phyloP scores from a whole-genome alignment of 257 asterid genomes.

The Lithospermum erythrorhizon region DNA sequence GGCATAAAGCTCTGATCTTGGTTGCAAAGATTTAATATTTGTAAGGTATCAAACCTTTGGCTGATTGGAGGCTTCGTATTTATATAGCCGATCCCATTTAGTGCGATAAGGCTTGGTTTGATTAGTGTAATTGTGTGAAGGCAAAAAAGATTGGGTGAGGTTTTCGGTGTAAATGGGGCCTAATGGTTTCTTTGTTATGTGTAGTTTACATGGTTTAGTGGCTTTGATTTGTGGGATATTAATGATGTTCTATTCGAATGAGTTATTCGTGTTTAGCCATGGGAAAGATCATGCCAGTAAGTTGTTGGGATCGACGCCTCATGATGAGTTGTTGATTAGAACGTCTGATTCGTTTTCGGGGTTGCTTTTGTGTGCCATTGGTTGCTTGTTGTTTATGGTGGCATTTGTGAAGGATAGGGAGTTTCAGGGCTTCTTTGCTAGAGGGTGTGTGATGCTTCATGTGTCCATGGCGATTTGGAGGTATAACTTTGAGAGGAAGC shows the following conservation, averaged over 20 bases:
- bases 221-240: constrained; percentile 72
- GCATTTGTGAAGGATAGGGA: constrained; percentile 86
- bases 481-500: constrained; percentile 65
- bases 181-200: constrained; percentile 56
- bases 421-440: constrained; percentile 66
- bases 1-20: constrained; percentile 18
- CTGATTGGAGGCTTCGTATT: too few relatives aligned
- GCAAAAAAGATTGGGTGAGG: not conserved
- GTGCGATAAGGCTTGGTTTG: too few relatives aligned
- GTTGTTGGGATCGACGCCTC: constrained; percentile 76
- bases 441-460: constrained; percentile 75
- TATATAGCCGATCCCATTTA: too few relatives aligned
- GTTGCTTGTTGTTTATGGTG: constrained; percentile 80
- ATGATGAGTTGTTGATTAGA: constrained; percentile 74
- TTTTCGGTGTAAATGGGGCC: constrained; percentile 78
- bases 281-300: constrained; percentile 74
- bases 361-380: constrained; percentile 61
- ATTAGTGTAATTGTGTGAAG: too few relatives aligned
- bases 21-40: constrained; percentile 4
- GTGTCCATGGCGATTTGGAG: constrained; percentile 87
- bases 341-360: constrained; percentile 94
- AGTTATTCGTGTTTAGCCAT: constrained; percentile 63
- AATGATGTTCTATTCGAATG: constrained; percentile 76
- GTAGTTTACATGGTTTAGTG: constrained; percentile 62
- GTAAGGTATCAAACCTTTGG: not conserved